These are phyloP conservation scores for Aureobasidium sp. DNA, from an alignment of 2,329 filamentous ascomycete species.

Conservation along the genomic window DNA sequence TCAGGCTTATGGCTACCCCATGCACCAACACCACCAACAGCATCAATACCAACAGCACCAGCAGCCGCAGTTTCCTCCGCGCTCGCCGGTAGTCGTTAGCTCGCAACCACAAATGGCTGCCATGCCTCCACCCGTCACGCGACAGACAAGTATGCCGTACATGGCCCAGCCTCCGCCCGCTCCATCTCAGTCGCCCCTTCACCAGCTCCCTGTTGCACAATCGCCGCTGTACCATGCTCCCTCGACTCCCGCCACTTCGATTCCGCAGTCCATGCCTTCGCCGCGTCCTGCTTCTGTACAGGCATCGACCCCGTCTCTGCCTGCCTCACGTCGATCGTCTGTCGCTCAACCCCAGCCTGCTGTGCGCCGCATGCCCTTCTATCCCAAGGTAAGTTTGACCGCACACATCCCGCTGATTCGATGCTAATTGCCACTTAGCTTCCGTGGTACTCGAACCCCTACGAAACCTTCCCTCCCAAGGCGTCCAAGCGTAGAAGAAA, in stretches of 20 bases:
- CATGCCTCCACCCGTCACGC: constrained; percentile 39
- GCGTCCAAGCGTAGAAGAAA: constrained; percentile 42
- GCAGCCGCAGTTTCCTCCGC: constrained; percentile 31
- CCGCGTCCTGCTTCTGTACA: constrained; percentile 26
- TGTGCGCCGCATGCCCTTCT: constrained; percentile 38
- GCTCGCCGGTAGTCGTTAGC: constrained; percentile 40
- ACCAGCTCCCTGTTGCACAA: constrained; percentile 8
- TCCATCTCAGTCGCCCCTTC: constrained; percentile 15
- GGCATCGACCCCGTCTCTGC: constrained; percentile 28
- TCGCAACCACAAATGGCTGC: constrained; percentile 38
- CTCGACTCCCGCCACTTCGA: constrained; percentile 25
- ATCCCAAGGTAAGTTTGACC: constrained; percentile 38
- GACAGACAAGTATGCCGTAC: constrained; percentile 23
- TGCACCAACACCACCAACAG: constrained; percentile 25
- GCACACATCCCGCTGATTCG: not conserved
- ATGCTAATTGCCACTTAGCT: constrained; percentile 33
- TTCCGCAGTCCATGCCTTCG: constrained; percentile 29
- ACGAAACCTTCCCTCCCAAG: constrained; percentile 47
- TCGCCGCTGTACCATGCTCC: constrained; percentile 14
- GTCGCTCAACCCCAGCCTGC: constrained; percentile 19
- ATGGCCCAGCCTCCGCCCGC: constrained; percentile 19
- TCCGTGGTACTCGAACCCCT: constrained; percentile 54
- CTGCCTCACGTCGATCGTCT: constrained; percentile 23
- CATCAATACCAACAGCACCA: constrained; percentile 20
- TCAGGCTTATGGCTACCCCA: constrained; percentile 36